Conservation (phyloP, 164 flowering plant species). For the Tetracentron sinense region DNA sequence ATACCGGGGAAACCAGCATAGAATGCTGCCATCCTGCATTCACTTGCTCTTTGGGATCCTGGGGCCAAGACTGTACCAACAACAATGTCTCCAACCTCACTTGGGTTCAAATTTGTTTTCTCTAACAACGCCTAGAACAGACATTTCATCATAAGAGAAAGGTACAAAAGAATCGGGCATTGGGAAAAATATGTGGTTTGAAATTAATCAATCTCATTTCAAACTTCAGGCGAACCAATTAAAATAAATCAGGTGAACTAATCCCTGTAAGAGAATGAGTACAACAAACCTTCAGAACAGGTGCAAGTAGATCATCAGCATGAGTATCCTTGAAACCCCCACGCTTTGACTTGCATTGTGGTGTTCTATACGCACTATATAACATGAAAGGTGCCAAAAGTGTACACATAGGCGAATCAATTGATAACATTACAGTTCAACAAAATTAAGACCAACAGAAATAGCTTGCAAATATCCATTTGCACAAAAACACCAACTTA, state of each 20-base stretch:
- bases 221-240: neutral
- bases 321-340: conserved; percentile 92
- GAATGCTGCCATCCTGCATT: conserved; percentile 99
- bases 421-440: neutral
- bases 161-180: neutral
- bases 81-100: conserved; percentile 93
- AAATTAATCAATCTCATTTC: neutral
- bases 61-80: conserved; percentile 93
- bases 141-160: neutral
- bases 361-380: conserved; percentile 62
- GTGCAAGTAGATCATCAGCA: conserved; percentile 82
- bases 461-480: neutral
- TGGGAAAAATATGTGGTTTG: too few species aligned
- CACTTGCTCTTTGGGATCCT: conserved; percentile 84
- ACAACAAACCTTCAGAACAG: conserved; percentile 65
- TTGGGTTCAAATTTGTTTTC: conserved; percentile 74
- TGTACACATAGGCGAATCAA: neutral
- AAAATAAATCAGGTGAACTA: too few species aligned
- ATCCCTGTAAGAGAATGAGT: neutral
- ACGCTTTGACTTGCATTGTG: conserved; percentile 83
- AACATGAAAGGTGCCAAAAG: neutral
- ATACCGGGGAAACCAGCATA: conserved; percentile 99
- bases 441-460: neutral
- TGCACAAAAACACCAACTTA: conserved; percentile 34
- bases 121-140: conserved; percentile 72